Evolutionary conservation across 169 alveolate genomes (phyloP).

Genomic region (Plasmodium ovale): DNA sequence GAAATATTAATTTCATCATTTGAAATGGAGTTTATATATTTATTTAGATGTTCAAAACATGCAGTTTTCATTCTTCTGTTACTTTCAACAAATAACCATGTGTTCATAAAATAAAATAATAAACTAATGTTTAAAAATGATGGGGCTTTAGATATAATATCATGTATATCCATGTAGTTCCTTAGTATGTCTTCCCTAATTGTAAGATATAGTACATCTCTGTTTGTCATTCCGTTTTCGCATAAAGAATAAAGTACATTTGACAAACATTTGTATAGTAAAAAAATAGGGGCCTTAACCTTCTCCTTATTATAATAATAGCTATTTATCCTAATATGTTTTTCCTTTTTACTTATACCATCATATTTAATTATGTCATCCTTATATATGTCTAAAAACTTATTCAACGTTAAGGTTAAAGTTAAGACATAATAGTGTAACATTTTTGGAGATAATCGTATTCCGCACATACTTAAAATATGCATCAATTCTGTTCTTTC

Average conservation of each 20-base stretch:
- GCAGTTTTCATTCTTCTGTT: conserved; percentile 10
- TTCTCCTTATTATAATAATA: conserved; percentile 34
- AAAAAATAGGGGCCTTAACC: neutral
- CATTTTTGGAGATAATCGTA: conserved; percentile 8
- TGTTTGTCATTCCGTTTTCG: conserved; percentile 6
- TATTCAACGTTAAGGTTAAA: neutral
- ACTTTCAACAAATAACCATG: neutral
- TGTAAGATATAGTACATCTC: neutral
- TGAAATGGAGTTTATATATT: conserved; percentile 38
- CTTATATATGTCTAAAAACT: neutral
- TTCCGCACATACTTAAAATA: conserved; percentile 29
- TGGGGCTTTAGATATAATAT: conserved; percentile 34
- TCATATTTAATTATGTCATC: conserved; percentile 29
- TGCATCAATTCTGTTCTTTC: conserved; percentile 16
- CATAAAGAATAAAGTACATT: conserved; percentile 21
- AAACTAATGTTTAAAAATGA: conserved; percentile 47
- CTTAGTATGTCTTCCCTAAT: conserved; percentile 10
- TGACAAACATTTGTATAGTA: conserved; percentile 6
- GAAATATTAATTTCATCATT: conserved; percentile 59
- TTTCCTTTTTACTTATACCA: conserved; percentile 9
- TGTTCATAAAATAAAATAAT: conserved; percentile 22
- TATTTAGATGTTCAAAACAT: conserved; percentile 24
- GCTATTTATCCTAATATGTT: neutral
- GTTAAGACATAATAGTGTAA: conserved; percentile 3
- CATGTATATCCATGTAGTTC: conserved; percentile 13